Conservation (phyloP, 1,284 basidiomycete genomes). For the Fomitopsis palustris region DNA sequence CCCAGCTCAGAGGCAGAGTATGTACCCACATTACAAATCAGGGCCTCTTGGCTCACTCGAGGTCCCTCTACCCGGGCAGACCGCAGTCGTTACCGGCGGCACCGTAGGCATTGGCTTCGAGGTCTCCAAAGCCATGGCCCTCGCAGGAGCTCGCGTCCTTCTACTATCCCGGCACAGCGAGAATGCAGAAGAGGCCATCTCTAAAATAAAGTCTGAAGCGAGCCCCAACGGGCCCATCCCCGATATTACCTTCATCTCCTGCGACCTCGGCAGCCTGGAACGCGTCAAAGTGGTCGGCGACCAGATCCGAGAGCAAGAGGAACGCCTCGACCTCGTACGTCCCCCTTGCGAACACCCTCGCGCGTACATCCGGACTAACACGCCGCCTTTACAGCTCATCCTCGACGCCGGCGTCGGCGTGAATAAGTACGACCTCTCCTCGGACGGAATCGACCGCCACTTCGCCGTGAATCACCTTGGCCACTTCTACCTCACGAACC, state of each 20-base stretch:
- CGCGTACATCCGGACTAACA: neutral
- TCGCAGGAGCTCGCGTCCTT: constrained; percentile 37
- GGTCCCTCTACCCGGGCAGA: constrained; percentile 13
- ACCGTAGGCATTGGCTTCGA: constrained; percentile 40
- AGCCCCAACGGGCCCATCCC: constrained; percentile 17
- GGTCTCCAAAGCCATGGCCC: constrained; percentile 35
- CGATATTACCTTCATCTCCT: constrained; percentile 36
- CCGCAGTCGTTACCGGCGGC: constrained; percentile 41
- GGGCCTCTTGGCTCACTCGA: neutral
- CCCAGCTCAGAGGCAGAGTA: constrained; percentile 14
- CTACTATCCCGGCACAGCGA: constrained; percentile 38
- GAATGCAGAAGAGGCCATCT: constrained; percentile 36
- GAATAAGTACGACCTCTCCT: constrained; percentile 35
- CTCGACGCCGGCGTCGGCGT: constrained; percentile 38
- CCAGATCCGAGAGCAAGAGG: constrained; percentile 29
- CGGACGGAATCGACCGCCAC: constrained; percentile 38
- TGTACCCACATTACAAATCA: neutral
- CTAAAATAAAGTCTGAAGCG: constrained; percentile 30
- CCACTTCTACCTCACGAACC: constrained; percentile 43
- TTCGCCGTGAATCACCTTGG: constrained; percentile 39
- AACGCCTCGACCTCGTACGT: constrained; percentile 39
- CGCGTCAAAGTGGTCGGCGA: constrained; percentile 37
- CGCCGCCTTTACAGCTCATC: constrained; percentile 28
- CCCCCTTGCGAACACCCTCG: neutral
- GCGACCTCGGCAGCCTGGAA: constrained; percentile 37